Base-by-base conservation (phyloP, 257 asterid genomes). In the Avicennia marina region DNA sequence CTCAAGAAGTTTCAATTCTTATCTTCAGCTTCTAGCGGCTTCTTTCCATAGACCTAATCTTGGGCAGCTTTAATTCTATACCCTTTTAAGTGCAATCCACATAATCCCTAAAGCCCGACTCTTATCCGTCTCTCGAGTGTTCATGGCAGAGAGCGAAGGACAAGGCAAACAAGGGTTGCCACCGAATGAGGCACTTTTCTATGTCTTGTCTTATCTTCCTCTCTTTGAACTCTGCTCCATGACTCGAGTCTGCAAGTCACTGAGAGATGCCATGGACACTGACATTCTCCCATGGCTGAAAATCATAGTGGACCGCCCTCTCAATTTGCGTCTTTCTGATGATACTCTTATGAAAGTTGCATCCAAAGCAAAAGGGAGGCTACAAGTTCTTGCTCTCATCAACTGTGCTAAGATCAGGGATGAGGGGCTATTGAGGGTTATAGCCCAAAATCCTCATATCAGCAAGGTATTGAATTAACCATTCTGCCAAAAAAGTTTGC, bases 241-340 rank as follows among this genome's bases (percentile, higher is more conserved):
- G 71, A 38, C 65, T 1, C 74, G 62, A 72, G 94, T 91, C 17
- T 91, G 90, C 75, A 73, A 50, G 65, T 85, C 96, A 31, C 43
- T 88, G 7, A 72, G 75, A 68, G 81, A 88, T 22, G 94, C 93
- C 32, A 49, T 85, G 43, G 38, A 72, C 34, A 39, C 62, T 11
- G 95, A 91, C 65, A 62, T 75, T 12, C 77, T 88, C 22, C 85
- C 91, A 19, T 91, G 98, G 95, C 70, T 77, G 21, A 74, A 76
- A 32, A 64, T 84, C 46, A 4, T 72, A 24, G 82, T 85, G 2
- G 78, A 67, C 19, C 71, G 66, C 27, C 95, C 96, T 13, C 71
- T 91, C 72, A 76, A 32, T 49, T 57, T 17, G 4, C 80, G 78
- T 10, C 46, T 85, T 4, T 39, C 76, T 1, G 77, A 88, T 38